A percentile compares a stretch with the other conserved stretches of the same genome.
These are phyloP conservation scores for Saturnispora kantuleensis DNA, from an alignment of 805 yeast genomes.

Conservation along the genomic window DNA sequence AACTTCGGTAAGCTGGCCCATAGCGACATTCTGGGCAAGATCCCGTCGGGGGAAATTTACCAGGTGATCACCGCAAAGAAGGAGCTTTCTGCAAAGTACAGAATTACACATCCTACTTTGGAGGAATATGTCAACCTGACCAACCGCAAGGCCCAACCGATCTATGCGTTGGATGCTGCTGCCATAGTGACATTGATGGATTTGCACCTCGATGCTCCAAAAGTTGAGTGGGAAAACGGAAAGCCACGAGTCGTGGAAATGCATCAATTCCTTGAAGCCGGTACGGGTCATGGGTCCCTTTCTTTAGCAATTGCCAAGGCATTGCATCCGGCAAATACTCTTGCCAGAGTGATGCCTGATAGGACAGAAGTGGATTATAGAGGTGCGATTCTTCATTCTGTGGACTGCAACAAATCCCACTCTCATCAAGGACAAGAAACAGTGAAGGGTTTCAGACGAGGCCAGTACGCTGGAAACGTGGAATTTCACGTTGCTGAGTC, in stretches of 20 bases:
- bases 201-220: conserved; percentile 34
- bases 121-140: conserved; percentile 36
- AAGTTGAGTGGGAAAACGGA: conserved; percentile 7
- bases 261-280: conserved; percentile 38
- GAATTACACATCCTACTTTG: conserved; percentile 32
- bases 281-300: conserved; percentile 47
- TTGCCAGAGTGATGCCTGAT: conserved; percentile 11
- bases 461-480: conserved; percentile 35
- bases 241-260: conserved; percentile 5
- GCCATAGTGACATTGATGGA: conserved; percentile 39
- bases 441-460: conserved; percentile 31
- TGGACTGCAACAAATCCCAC: conserved; percentile 33
- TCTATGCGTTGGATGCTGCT: conserved; percentile 40
- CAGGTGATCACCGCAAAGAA: conserved; percentile 13
- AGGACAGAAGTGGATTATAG: conserved; percentile 16
- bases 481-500: conserved; percentile 34
- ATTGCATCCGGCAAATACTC: conserved; percentile 37
- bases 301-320: conserved; percentile 33
- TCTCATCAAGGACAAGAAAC: conserved; percentile 33
- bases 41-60: conserved; percentile 27
- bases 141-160: conserved; percentile 40
- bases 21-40: conserved; percentile 29
- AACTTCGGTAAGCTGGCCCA: conserved; percentile 27
- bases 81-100: conserved; percentile 20
- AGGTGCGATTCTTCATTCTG: conserved; percentile 38